phyloP scores from a whole-genome alignment of 1,284 basidiomycete species.

The Sporisorium iseilematis-ciliati region DNA sequence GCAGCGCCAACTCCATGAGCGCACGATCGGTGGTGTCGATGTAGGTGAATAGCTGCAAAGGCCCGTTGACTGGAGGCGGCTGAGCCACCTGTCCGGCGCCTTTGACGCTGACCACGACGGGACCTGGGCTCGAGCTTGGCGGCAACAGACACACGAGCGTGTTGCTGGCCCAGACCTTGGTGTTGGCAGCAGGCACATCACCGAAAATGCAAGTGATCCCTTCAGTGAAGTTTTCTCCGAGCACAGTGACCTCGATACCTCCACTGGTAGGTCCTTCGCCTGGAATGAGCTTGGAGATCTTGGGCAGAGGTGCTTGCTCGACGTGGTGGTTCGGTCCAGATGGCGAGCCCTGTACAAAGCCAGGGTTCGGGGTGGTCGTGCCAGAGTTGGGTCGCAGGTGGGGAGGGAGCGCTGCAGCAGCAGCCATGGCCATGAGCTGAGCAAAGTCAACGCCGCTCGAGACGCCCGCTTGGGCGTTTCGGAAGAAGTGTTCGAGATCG shows the following conservation, averaged over 20 bases:
- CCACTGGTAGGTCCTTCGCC: conserved; percentile 84
- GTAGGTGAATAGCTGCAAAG: conserved; percentile 77
- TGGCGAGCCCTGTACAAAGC: conserved; percentile 27
- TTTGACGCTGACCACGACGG: conserved; percentile 86
- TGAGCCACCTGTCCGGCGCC: conserved; percentile 42
- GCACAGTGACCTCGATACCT: conserved; percentile 92
- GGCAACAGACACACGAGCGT: conserved; percentile 93
- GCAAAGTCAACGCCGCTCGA: conserved; percentile 69
- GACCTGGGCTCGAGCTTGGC: conserved; percentile 82
- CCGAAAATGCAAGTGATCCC: conserved; percentile 84
- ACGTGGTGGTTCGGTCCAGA: conserved; percentile 38
- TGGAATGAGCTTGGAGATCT: conserved; percentile 75
- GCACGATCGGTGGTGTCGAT: conserved; percentile 89
- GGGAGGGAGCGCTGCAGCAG: conserved; percentile 37
- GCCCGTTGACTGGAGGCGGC: conserved; percentile 71
- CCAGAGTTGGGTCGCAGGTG: conserved; percentile 33
- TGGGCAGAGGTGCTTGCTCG: conserved; percentile 59
- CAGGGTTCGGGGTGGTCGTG: conserved; percentile 3
- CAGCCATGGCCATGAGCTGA: conserved; percentile 76
- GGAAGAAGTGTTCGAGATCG: conserved; percentile 62
- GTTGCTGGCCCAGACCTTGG: conserved; percentile 91
- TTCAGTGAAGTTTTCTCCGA: conserved; percentile 79
- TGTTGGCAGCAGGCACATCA: conserved; percentile 82
- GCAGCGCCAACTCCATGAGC: conserved; percentile 93
- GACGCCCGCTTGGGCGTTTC: conserved; percentile 48